Percentiles rank a stretch among this genome's conserved stretches.
Evolutionary conservation across 768 basidiomycete species (phyloP).

Genomic region (Xerocomus spinulosus): DNA sequence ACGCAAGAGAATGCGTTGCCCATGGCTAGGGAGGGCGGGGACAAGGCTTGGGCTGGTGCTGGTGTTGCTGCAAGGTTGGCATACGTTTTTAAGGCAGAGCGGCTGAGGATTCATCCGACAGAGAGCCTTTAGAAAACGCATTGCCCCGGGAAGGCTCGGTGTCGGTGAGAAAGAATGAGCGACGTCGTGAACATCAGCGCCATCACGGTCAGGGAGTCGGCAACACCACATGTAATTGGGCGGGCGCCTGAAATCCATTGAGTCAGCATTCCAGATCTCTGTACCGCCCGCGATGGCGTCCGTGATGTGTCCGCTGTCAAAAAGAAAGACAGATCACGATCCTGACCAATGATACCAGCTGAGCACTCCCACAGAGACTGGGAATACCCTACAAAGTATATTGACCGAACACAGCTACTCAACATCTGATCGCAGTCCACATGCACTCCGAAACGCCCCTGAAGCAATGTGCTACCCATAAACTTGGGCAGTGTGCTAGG

Average conservation of each 20-base stretch:
- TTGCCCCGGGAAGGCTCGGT: not conserved
- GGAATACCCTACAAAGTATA: too few relatives aligned
- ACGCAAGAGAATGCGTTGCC: constrained; percentile 29
- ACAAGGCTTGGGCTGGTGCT: not conserved
- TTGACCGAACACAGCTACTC: too few relatives aligned
- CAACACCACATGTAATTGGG: not conserved
- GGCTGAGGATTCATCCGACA: too few relatives aligned
- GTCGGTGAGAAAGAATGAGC: not conserved
- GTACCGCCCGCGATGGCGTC: too few relatives aligned
- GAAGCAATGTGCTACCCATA: too few relatives aligned
- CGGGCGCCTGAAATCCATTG: not conserved
- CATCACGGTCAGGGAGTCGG: not conserved
- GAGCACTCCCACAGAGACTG: too few relatives aligned
- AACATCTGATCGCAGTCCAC: too few relatives aligned
- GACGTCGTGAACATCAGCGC: not conserved
- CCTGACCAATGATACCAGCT: too few relatives aligned
- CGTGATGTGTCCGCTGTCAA: not conserved
- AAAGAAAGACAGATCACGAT: not conserved
- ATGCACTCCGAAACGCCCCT: too few relatives aligned
- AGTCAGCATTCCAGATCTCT: not conserved
- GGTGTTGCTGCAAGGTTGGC: not conserved
- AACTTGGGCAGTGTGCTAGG: too few relatives aligned
- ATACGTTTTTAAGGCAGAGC: constrained; percentile 15
- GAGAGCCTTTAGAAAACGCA: too few relatives aligned
- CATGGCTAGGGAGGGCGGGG: constrained; percentile 16